These are phyloP conservation scores for Colletotrichum spinosum DNA, from an alignment of 2,329 filamentous ascomycete species.

Conservation along the genomic window DNA sequence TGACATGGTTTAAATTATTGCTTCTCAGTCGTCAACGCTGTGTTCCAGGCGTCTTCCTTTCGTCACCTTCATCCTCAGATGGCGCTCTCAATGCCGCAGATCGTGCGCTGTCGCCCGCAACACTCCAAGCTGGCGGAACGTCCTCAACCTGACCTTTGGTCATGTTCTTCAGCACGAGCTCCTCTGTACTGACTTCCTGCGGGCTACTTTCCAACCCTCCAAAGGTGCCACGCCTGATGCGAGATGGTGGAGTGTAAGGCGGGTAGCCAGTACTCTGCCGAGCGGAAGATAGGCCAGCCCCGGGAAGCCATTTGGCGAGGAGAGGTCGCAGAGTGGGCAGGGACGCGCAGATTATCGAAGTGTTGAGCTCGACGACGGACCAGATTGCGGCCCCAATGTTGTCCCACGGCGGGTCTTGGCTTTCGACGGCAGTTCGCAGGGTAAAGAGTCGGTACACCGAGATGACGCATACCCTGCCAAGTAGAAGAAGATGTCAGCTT, in stretches of 20 bases:
- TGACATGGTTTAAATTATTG: no score
- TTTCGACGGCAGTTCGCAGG: conserved; percentile 43
- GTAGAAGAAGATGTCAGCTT: no score
- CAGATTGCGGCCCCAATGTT: conserved; percentile 46
- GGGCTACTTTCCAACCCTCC: conserved; percentile 31
- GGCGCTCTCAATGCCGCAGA: no score
- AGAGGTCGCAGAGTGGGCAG: conserved; percentile 47
- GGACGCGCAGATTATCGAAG: conserved; percentile 44
- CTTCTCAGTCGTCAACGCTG: no score
- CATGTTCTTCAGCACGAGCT: conserved; percentile 41
- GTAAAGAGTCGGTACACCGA: conserved; percentile 48
- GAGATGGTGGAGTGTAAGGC: conserved; percentile 36
- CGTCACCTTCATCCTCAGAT: no score
- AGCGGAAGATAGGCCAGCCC: conserved; percentile 37
- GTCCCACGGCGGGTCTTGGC: conserved; percentile 46
- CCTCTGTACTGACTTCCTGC: conserved; percentile 41
- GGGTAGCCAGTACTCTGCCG: conserved; percentile 37
- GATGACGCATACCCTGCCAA: conserved; percentile 46
- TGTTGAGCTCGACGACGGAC: conserved; percentile 47
- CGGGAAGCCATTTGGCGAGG: conserved; percentile 41
- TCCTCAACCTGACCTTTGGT: background rate
- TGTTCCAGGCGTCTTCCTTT: no score
- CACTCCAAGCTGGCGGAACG: no score
- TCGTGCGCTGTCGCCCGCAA: no score
- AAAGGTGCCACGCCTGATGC: conserved; percentile 21